These are phyloP conservation scores for Phytophthora fragariaefolia DNA, from an alignment of 352 stramenopile species.

Conservation along the genomic window DNA sequence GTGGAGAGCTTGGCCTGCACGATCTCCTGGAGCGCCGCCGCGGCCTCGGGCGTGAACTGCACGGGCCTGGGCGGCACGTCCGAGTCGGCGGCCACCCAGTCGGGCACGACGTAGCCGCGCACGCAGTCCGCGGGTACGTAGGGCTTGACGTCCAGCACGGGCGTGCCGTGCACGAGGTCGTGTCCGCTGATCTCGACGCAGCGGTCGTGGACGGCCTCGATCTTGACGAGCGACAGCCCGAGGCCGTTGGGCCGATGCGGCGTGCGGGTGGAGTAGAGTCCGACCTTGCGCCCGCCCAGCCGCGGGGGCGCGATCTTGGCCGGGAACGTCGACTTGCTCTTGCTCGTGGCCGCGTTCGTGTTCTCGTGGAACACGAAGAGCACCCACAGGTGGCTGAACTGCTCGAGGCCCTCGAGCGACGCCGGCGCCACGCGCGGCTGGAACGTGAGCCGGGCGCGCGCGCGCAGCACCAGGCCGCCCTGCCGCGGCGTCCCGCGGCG, in stretches of 20 bases:
- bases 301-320: slow-evolving; percentile 85
- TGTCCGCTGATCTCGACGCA: slow-evolving; percentile 93
- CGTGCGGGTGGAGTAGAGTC: slow-evolving; percentile 96
- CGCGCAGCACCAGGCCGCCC: slow-evolving; percentile 70
- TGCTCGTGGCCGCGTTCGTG: slow-evolving; percentile 75
- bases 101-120: slow-evolving; percentile 55
- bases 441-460: slow-evolving; percentile 78
- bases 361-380: slow-evolving; percentile 93
- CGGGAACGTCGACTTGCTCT: slow-evolving; percentile 69
- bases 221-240: slow-evolving; percentile 91
- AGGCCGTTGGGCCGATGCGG: slow-evolving; percentile 97
- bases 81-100: slow-evolving; percentile 72
- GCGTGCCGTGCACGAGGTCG: slow-evolving; percentile 96
- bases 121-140: slow-evolving; percentile 93
- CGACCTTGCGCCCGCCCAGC: slow-evolving; percentile 84
- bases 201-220: slow-evolving; percentile 85
- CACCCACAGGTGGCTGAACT: slow-evolving; percentile 92
- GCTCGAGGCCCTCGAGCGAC: slow-evolving; percentile 79
- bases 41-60: slow-evolving; percentile 57
- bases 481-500: slow-evolving; percentile 88
- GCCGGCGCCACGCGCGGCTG: slow-evolving; percentile 74
- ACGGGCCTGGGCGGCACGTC: slow-evolving; percentile 57
- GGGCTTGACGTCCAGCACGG: slow-evolving; percentile 98
- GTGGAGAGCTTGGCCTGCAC: slow-evolving; percentile 52
- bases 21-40: slow-evolving; percentile 45